Evolutionary conservation across 805 yeast genomes (phyloP).

Genomic region (Jamesozyma rosinii): DNA sequence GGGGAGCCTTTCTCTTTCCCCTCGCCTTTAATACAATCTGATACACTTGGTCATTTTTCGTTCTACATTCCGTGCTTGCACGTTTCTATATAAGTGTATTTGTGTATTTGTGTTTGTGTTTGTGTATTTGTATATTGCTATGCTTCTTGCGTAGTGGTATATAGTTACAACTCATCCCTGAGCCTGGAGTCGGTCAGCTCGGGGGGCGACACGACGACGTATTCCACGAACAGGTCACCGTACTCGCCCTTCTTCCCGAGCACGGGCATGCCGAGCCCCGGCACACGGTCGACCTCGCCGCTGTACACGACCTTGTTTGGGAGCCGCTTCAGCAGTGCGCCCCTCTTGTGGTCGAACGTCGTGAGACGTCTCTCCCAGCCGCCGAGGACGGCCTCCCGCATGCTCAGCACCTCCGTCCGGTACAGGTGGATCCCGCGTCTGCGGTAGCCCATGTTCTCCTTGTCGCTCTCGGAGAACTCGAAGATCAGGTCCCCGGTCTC

Average conservation of each 20-base stretch:
- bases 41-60: constrained; percentile 33
- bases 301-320: constrained; percentile 44
- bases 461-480: constrained; percentile 44
- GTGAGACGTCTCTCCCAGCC: constrained; percentile 67
- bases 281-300: constrained; percentile 64
- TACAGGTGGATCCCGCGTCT: constrained; percentile 66
- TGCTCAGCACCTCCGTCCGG: constrained; percentile 68
- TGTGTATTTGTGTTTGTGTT: constrained; percentile 2
- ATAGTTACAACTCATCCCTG: constrained; percentile 18
- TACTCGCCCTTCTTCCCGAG: constrained; percentile 31
- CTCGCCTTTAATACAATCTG: constrained; percentile 21
- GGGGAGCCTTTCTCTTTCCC: constrained; percentile 26
- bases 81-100: background rate
- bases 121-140: constrained; percentile 1
- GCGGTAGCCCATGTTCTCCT: constrained; percentile 69
- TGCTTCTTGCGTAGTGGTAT: too few species aligned
- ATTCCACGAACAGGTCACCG: constrained; percentile 47
- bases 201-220: constrained; percentile 32
- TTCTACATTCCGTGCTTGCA: constrained; percentile 17
- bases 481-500: constrained; percentile 71
- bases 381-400: constrained; percentile 66
- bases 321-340: constrained; percentile 39
- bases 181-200: background rate
- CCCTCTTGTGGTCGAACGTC: constrained; percentile 54
- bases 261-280: constrained; percentile 81